These are phyloP conservation scores for Melampsora abietis-canadensis DNA, from an alignment of 1,284 basidiomycete genomes.

Conservation along the genomic window DNA sequence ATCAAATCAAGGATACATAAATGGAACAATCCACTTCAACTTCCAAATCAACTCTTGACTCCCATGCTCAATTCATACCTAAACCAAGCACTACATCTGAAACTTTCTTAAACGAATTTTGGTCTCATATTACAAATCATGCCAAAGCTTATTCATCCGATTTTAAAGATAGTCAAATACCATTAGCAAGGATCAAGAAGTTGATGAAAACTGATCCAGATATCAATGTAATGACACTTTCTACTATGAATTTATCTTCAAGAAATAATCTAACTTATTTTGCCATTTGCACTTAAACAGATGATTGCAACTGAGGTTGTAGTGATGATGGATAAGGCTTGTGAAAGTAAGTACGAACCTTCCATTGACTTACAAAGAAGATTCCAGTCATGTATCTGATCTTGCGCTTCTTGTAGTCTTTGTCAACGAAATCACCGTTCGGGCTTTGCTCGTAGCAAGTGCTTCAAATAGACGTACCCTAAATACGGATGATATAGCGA, in stretches of 20 bases:
- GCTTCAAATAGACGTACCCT: conserved; percentile 52
- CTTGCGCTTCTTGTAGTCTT: conserved; percentile 48
- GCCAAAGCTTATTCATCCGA: conserved; percentile 22
- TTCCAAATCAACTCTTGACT: not conserved
- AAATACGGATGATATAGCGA: conserved; percentile 51
- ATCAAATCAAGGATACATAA: too few species aligned
- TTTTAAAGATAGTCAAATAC: conserved; percentile 35
- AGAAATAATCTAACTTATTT: not conserved
- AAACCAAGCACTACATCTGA: conserved; percentile 19
- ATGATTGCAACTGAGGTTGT: conserved; percentile 53
- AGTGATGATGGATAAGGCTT: conserved; percentile 52
- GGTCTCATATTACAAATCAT: conserved; percentile 24
- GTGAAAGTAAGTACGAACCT: conserved; percentile 48
- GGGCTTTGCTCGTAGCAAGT: conserved; percentile 52
- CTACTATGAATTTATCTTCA: not conserved
- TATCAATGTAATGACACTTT: conserved; percentile 16
- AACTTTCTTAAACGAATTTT: conserved; percentile 32
- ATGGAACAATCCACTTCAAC: not conserved
- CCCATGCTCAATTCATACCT: conserved; percentile 13
- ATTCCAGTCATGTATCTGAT: not conserved
- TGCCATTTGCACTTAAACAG: not conserved
- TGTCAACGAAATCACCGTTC: conserved; percentile 53
- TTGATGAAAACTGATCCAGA: conserved; percentile 36
- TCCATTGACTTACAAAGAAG: not conserved
- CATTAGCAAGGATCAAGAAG: conserved; percentile 29